Evolutionary conservation across 306 rosid species (phyloP).

Genomic region (Cucumis cinereus): DNA sequence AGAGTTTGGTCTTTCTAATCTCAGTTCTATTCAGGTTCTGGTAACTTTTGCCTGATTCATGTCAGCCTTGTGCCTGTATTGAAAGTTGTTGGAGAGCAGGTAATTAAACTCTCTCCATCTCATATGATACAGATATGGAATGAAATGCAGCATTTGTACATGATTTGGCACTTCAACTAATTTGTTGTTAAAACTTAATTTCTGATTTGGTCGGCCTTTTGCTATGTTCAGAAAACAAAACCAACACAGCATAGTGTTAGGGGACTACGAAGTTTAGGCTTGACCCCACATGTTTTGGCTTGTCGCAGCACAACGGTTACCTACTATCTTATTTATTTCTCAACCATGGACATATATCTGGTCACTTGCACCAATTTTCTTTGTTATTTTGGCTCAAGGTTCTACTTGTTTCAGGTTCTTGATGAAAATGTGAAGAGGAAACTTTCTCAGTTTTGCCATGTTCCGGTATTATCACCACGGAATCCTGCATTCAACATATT

Average conservation of each 20-base stretch:
- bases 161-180: background rate
- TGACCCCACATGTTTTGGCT: constrained; percentile 36
- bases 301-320: constrained; percentile 39
- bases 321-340: constrained; percentile 1
- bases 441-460: constrained; percentile 89
- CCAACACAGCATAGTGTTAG: constrained; percentile 46
- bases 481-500: background rate
- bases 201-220: constrained; percentile 3
- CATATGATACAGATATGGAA: background rate
- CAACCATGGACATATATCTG: background rate
- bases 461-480: constrained; percentile 38
- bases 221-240: constrained; percentile 31
- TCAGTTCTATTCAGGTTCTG: constrained; percentile 18
- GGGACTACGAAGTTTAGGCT: constrained; percentile 32
- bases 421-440: constrained; percentile 63
- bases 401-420: constrained; percentile 39
- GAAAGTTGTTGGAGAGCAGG: constrained; percentile 43
- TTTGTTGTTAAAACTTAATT: background rate
- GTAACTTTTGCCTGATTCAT: constrained; percentile 39
- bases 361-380: background rate
- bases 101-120: background rate
- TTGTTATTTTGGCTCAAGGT: constrained; percentile 10
- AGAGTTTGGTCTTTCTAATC: background rate
- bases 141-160: background rate
- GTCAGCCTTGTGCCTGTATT: constrained; percentile 46